Percentiles rank a stretch among this genome's conserved stretches.
These are phyloP conservation scores for Raddia distichophylla DNA, from an alignment of 176 grass and related monocot genomes.

Conservation along the genomic window DNA sequence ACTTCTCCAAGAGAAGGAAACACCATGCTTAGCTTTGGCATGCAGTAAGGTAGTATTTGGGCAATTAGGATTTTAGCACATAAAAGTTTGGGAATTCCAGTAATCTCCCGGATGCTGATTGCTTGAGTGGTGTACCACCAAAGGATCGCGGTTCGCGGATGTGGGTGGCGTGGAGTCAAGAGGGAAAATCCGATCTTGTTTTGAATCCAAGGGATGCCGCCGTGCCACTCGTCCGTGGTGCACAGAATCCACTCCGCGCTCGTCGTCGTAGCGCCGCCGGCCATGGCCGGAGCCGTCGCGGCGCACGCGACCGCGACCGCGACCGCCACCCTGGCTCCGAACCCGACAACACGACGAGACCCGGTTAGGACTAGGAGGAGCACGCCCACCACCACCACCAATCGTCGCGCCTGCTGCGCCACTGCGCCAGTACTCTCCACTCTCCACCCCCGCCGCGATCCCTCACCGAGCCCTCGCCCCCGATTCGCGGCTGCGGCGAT, in stretches of 20 bases:
- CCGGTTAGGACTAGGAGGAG: constrained; percentile 14
- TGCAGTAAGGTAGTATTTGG: too few species aligned
- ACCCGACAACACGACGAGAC: constrained; percentile 41
- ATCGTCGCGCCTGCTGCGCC: constrained; percentile 15
- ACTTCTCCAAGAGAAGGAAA: too few species aligned
- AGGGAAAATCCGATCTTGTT: too few species aligned
- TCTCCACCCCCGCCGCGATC: constrained; percentile 11
- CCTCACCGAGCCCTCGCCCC: constrained; percentile 14
- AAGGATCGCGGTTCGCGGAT: too few species aligned
- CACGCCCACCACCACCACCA: neutral
- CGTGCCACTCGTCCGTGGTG: too few species aligned
- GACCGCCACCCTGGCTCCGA: constrained; percentile 29
- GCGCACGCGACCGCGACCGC: neutral
- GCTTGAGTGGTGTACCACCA: too few species aligned
- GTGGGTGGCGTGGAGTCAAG: too few species aligned
- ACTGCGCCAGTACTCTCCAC: neutral
- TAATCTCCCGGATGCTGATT: too few species aligned
- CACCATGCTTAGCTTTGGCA: too few species aligned
- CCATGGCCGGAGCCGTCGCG: constrained; percentile 27
- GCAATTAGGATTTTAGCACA: too few species aligned
- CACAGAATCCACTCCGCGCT: neutral
- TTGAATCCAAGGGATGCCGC: too few species aligned
- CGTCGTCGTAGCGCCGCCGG: neutral
- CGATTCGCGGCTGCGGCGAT: constrained; percentile 44
- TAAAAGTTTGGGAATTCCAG: too few species aligned